Base-by-base conservation (phyloP, 1,284 basidiomycete genomes). In the Apiotrichum siamense region DNA sequence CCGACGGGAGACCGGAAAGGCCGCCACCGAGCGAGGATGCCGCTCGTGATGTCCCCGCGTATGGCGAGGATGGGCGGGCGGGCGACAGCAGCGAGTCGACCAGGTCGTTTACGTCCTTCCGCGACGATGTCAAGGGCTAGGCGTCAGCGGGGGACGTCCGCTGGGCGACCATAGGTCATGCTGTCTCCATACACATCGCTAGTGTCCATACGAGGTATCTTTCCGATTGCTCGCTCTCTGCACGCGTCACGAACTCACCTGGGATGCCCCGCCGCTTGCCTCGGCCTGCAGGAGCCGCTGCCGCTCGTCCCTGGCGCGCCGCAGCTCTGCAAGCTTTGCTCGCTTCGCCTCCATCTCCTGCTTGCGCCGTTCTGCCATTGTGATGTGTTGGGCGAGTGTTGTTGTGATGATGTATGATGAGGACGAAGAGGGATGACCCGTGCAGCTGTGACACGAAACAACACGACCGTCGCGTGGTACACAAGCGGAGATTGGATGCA, bases 301-400 rank as follows among this genome's bases (percentile, higher is more conserved):
- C 25, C 72, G 55, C 47, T 75, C 71, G 35, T 72, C 73, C 44
- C 72, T 63, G 13, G 72, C 70, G 40, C 70, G 52, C 31, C 72
- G 58, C 32, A 77, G 59, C 58, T 92, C 88, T 42, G 83, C 88
- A 37, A 97, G 83, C 72, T 91, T 92, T 7, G 84, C 83, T 54
- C 85, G 79, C 75, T 97, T 98, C 36, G 86, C 88, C 74, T 93
- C 90, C 57, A 97, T 88, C 75, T 97, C 92, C 63, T 84, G 81
- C 63, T 83, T 75, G 35, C 85, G 78, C 44, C 73, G 60, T 45
- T 77, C 74, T 29, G 67, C 54, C 68, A 70, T 72, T 3, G 23
- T 32, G 29, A 17, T 7, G 40, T 50, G 37, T n/a, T 27, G 41
- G 17, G 7, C 35, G 2, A 3, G 11, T 18, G 38, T 35, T 11